These are phyloP conservation scores for Populus davidiana DNA, from an alignment of 345 rosid genomes.

Conservation along the genomic window DNA sequence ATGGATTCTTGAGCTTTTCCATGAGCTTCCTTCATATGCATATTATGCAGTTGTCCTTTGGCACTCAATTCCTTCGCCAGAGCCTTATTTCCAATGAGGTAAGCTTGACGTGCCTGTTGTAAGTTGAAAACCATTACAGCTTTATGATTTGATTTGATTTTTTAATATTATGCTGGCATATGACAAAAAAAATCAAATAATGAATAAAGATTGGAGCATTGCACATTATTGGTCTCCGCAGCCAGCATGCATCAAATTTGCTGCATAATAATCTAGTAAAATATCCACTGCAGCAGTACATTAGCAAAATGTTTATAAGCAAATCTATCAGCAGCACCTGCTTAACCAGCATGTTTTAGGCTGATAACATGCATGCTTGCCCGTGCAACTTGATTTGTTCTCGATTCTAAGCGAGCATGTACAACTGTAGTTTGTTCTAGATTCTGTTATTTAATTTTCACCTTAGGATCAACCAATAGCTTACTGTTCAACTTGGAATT, in stretches of 20 bases:
- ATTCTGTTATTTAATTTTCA: background rate
- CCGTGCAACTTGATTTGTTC: background rate
- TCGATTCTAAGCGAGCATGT: background rate
- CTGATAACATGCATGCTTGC: background rate
- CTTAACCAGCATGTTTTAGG: conserved; percentile 1
- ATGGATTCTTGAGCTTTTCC: conserved; percentile 95
- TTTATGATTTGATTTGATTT: background rate
- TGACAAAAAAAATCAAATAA: background rate
- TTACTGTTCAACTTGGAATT: background rate
- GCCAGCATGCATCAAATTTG: background rate
- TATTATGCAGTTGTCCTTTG: conserved; percentile 85
- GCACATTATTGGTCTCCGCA: background rate
- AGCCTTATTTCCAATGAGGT: conserved; percentile 83
- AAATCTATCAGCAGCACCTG: background rate
- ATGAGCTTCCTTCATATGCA: conserved; percentile 96
- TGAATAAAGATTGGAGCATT: background rate
- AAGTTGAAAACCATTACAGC: conserved; percentile 4
- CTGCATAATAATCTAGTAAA: conserved; percentile 5
- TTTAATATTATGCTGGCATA: background rate
- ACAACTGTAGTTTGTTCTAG: background rate
- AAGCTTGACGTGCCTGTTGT: conserved; percentile 86
- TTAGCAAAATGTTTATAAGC: background rate
- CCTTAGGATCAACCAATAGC: background rate
- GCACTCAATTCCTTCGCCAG: conserved; percentile 89
- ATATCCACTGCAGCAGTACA: background rate